Conservation (phyloP, 2,329 filamentous ascomycete species). For the Phialemonium atrogriseum region DNA sequence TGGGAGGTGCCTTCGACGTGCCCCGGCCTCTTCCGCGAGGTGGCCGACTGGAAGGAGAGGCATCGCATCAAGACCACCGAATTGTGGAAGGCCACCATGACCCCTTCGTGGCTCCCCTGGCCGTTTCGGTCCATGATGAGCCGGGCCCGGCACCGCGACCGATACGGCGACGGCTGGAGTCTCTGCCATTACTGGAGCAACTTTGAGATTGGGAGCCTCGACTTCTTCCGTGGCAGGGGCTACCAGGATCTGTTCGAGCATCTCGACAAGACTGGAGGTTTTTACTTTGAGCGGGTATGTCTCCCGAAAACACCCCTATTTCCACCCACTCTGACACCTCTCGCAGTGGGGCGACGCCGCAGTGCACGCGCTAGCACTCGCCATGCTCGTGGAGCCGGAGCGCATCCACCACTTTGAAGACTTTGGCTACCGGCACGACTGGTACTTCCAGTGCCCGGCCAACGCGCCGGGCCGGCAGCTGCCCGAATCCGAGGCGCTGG, state of each 20-base stretch:
- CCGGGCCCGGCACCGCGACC: conserved; percentile 27
- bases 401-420: conserved; percentile 35
- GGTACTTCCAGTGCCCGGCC: conserved; percentile 21
- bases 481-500: conserved; percentile 20
- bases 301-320: no score
- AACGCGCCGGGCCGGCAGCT: conserved; percentile 29
- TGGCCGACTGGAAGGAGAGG: conserved; percentile 30
- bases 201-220: conserved; percentile 37
- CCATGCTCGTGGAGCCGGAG: conserved; percentile 28
- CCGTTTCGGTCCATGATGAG: conserved; percentile 29
- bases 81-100: conserved; percentile 31
- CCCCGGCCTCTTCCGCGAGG: conserved; percentile 31
- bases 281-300: conserved; percentile 33
- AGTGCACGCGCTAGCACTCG: conserved; percentile 33
- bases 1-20: conserved; percentile 34
- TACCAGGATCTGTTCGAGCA: conserved; percentile 33
- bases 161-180: conserved; percentile 32
- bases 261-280: conserved; percentile 31
- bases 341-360: conserved; percentile 35
- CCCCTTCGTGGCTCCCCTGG: conserved; percentile 31
- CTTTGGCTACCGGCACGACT: conserved; percentile 32
- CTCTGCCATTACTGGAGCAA: conserved; percentile 40
- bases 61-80: conserved; percentile 23
- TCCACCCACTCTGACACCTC: not conserved
- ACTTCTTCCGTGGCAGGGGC: conserved; percentile 30